Conservation (phyloP, 2,329 filamentous ascomycete genomes). For the Penicillium digitatum region DNA sequence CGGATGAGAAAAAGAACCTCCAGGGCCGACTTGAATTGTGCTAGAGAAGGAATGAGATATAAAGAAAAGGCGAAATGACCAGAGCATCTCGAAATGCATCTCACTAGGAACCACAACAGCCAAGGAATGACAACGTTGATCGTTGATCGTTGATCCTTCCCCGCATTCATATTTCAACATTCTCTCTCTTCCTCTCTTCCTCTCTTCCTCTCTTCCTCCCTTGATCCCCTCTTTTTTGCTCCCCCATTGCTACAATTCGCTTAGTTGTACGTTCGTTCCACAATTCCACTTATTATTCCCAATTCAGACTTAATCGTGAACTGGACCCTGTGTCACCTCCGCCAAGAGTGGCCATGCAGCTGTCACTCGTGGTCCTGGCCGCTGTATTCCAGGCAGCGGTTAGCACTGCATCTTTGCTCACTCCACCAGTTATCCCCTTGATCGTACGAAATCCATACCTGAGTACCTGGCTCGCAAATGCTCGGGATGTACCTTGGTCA, state of each 20-base stretch:
- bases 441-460: conserved; percentile 75
- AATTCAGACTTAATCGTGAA: not conserved
- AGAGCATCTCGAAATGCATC: not conserved
- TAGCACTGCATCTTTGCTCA: conserved; percentile 50
- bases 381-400: conserved; percentile 42
- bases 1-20: not conserved
- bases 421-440: conserved; percentile 65
- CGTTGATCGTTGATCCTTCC: conserved; percentile 11
- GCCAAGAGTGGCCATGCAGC: conserved; percentile 28
- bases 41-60: not conserved
- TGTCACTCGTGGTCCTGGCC: conserved; percentile 31
- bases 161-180: conserved; percentile 15
- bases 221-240: not conserved
- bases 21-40: not conserved
- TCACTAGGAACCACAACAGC: not conserved
- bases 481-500: conserved; percentile 71
- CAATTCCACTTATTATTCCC: not conserved
- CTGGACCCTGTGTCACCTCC: not conserved
- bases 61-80: not conserved
- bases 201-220: not conserved
- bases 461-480: conserved; percentile 69
- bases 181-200: not conserved
- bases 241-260: not conserved
- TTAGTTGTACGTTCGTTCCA: conserved; percentile 9
- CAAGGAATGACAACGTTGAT: not conserved